Evolutionary conservation across 2,329 filamentous ascomycete genomes (phyloP), one percentile per base, ranked within the genome.

Genomic region (Microdochium nivale): DNA sequence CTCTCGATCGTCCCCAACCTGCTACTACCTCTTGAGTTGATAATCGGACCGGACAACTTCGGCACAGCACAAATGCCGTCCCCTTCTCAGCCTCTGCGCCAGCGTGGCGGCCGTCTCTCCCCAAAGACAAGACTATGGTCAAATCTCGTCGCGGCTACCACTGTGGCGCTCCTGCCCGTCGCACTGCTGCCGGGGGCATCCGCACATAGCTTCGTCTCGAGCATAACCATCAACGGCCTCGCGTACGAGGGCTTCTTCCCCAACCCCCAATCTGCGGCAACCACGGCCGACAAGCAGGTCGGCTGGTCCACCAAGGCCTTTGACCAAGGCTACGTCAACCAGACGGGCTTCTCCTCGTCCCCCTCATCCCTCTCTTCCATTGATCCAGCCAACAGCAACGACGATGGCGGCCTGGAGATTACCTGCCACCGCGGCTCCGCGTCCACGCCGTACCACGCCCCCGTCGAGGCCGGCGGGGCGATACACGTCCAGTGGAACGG

Each of bases 271-370:
- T 11, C 35, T 3, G 44, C 55, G 1, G 57, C 57, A 5, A 48
- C 58, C 27, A 49, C 56, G 4, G 49, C 58, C 19, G 55, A 58
- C 2, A 48, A 59, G 19, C 54, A 56, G 13, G 54, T 63, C 1
- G 63, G 62, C 7, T 67, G 63, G 64, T 60, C 58, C 23, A 64
- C 61, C n/a, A 59, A 57, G 9, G 62, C 59, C 19, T 60, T 60
- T 24, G 68, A 67, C 52, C 69, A 72, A 58, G 71, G 73, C 53
- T 72, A 71, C 53, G 71, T 75, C 21, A 72, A 64, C 16, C 62
- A 63, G 35, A 59, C 64, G 8, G 64, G 63, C 51, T 67, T 44
- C 40, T 10, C 19, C 35, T 4, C 35, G 14, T 16, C 35, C 14
- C 16, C 35, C 35, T 16, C 19, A 5, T 40, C 19, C 19, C 7